Conservation (phyloP, 2,329 filamentous ascomycete species). For the Fusarium duplospermum region DNA sequence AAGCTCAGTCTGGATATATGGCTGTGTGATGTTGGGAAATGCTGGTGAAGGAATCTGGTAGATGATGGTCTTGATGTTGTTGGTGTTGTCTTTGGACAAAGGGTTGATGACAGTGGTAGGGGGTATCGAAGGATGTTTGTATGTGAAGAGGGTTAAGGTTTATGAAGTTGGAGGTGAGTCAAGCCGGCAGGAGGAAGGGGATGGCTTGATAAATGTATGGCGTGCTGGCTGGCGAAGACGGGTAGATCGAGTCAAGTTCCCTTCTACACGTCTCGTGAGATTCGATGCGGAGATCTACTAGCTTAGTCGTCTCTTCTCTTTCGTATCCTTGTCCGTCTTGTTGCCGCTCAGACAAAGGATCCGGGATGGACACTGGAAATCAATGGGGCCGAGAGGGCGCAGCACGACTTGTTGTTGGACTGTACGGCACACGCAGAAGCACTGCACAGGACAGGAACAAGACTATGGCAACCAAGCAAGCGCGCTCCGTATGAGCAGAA, state of each 20-base stretch:
- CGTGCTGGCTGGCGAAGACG: neutral
- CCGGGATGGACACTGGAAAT: constrained; percentile 18
- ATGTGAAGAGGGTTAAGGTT: neutral
- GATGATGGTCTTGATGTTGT: neutral
- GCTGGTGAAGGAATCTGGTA: neutral
- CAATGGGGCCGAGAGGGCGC: constrained; percentile 7
- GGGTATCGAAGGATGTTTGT: constrained; percentile 4
- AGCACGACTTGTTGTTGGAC: constrained; percentile 6
- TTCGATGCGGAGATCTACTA: constrained; percentile 28
- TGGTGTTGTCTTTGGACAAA: neutral
- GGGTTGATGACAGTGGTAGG: neutral
- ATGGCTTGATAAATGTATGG: constrained; percentile 17
- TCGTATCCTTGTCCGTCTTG: constrained; percentile 22
- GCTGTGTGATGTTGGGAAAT: neutral
- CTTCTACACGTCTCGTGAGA: constrained; percentile 31
- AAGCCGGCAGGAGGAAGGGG: constrained; percentile 5
- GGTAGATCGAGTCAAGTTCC: constrained; percentile 2
- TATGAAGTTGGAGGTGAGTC: neutral
- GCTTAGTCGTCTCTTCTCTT: constrained; percentile 18
- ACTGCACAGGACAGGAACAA: constrained; percentile 5
- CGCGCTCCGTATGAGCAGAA: constrained; percentile 10
- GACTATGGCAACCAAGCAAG: constrained; percentile 8
- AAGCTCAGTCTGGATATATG: neutral
- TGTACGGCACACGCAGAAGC: constrained; percentile 16
- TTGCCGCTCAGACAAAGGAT: constrained; percentile 11